These are phyloP conservation scores for Sordariomycetes sp. DNA, from an alignment of 2,329 filamentous ascomycete genomes.

Conservation along the genomic window DNA sequence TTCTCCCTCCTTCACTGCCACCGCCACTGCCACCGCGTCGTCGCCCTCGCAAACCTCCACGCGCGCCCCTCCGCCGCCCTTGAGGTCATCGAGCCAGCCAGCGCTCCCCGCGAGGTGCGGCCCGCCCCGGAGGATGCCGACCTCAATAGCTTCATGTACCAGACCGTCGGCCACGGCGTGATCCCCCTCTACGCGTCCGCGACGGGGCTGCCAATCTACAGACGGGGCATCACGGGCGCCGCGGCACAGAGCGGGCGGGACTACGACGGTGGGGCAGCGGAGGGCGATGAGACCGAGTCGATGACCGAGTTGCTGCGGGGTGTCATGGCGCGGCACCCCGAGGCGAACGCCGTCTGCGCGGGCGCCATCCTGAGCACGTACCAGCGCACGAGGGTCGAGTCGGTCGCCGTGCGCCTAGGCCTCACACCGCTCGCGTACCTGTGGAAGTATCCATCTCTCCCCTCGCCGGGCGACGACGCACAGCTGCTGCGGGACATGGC, in stretches of 20 bases:
- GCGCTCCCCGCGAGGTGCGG: conserved; percentile 5
- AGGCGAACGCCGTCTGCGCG: conserved; percentile 76
- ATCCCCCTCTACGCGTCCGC: conserved; percentile 77
- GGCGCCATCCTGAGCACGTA: conserved; percentile 93
- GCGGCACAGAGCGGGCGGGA: conserved; percentile 62
- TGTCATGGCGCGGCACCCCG: conserved; percentile 60
- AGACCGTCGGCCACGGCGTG: conserved; percentile 84
- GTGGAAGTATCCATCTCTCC: conserved; percentile 80
- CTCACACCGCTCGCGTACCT: conserved; percentile 76
- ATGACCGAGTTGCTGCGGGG: conserved; percentile 63
- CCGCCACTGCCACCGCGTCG: conserved; percentile 70
- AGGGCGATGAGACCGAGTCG: conserved; percentile 76
- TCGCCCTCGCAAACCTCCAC: conserved; percentile 83
- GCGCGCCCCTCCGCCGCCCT: conserved; percentile 28
- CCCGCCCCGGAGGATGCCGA: conserved; percentile 28
- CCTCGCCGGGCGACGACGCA: conserved; percentile 31
- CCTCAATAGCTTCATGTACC: conserved; percentile 98
- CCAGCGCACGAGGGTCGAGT: conserved; percentile 91
- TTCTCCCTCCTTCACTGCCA: conserved; percentile 87
- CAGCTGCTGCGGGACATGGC: conserved; percentile 75
- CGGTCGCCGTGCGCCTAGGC: conserved; percentile 74
- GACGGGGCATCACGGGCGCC: conserved; percentile 61
- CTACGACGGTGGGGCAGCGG: conserved; percentile 35
- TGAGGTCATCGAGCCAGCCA: conserved; percentile 6
- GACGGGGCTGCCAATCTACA: conserved; percentile 73